Evolutionary conservation across 495 filamentous ascomycete genomes (phyloP).

Genomic region (Tuber calosporum): DNA sequence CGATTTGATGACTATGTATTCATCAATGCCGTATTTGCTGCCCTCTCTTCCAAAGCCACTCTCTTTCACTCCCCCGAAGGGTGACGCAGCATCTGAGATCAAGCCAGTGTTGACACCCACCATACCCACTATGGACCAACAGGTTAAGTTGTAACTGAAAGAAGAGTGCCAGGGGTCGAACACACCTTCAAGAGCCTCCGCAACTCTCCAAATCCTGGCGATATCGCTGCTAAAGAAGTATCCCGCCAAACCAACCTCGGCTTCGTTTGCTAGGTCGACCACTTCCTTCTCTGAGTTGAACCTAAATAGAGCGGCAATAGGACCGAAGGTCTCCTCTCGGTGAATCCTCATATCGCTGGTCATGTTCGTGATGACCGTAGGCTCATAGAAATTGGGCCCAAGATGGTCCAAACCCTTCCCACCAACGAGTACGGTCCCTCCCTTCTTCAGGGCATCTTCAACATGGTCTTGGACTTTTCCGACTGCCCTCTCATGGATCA

Average conservation of each 20-base stretch:
- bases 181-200: constrained; percentile 64
- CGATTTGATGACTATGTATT: constrained; percentile 82
- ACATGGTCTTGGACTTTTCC: constrained; percentile 73
- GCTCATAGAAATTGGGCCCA: constrained; percentile 72
- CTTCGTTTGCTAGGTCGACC: constrained; percentile 65
- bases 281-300: constrained; percentile 82
- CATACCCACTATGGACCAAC: constrained; percentile 58
- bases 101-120: constrained; percentile 79
- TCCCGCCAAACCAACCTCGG: constrained; percentile 73
- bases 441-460: constrained; percentile 65
- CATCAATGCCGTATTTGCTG: constrained; percentile 81
- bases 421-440: constrained; percentile 62
- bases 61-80: constrained; percentile 91
- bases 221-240: constrained; percentile 81
- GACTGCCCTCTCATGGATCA: constrained; percentile 70
- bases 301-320: constrained; percentile 72
- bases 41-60: constrained; percentile 91
- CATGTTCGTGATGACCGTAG: constrained; percentile 76
- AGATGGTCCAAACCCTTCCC: constrained; percentile 59
- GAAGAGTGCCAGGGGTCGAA: neutral
- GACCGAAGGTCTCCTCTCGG: constrained; percentile 80
- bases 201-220: constrained; percentile 63
- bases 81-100: constrained; percentile 72
- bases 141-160: neutral
- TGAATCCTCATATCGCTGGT: constrained; percentile 69